These are phyloP conservation scores for Brasenia schreberi DNA, from an alignment of 164 flowering plant genomes.

Conservation along the genomic window DNA sequence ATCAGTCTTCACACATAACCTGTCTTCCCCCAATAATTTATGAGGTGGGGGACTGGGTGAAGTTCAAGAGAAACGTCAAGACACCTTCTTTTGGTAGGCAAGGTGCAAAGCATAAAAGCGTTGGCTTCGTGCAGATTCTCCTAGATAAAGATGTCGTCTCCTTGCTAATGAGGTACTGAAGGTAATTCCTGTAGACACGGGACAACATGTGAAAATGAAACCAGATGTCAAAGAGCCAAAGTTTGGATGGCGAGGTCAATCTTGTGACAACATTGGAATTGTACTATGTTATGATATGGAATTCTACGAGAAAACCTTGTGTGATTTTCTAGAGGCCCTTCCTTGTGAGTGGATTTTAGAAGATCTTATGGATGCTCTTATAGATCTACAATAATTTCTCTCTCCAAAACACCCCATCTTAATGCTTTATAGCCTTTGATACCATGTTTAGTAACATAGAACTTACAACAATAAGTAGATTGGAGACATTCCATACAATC, in stretches of 20 bases:
- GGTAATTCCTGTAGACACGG: constrained; percentile 91
- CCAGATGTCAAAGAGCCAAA: constrained; percentile 84
- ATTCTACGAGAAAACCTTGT: constrained; percentile 78
- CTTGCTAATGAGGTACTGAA: constrained; percentile 72
- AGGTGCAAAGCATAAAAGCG: constrained; percentile 82
- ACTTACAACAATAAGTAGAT: too few species aligned
- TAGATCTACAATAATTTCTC: too few species aligned
- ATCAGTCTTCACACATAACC: too few species aligned
- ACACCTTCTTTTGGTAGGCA: constrained; percentile 93
- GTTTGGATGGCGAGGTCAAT: too few species aligned
- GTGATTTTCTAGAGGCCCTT: constrained; percentile 85
- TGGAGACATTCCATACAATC: too few species aligned
- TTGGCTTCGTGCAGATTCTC: constrained; percentile 87
- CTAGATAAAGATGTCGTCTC: constrained; percentile 63
- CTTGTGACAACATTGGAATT: too few species aligned
- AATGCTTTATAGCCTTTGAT: too few species aligned
- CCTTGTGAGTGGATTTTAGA: constrained; percentile 98
- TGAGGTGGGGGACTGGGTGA: constrained; percentile 96
- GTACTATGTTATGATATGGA: too few species aligned
- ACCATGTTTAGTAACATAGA: too few species aligned
- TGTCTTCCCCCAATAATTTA: too few species aligned
- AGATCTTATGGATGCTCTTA: constrained; percentile 86
- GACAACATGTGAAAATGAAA: constrained; percentile 90
- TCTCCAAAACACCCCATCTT: too few species aligned
- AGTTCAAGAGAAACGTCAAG: constrained; percentile 61